Evolutionary conservation across 352 stramenopile species (phyloP).

Genomic region (Aphanomyces euteiches): DNA sequence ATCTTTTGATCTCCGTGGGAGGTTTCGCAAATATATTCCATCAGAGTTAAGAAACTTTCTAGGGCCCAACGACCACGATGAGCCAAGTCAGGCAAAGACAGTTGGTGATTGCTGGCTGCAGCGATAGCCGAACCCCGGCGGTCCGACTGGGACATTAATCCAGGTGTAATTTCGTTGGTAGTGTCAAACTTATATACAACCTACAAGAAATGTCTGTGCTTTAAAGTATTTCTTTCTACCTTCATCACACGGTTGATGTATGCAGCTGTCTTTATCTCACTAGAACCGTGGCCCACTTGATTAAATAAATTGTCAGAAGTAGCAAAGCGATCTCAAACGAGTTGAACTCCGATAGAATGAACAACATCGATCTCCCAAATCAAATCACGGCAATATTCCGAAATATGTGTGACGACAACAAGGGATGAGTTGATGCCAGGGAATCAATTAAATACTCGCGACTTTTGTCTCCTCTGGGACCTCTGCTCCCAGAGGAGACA

Average conservation of each 20-base stretch:
- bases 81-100: background rate
- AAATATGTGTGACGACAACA: no score
- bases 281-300: no score
- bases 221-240: background rate
- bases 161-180: background rate
- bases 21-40: background rate
- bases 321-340: background rate
- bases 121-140: background rate
- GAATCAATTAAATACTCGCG: no score
- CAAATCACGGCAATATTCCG: no score
- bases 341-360: background rate
- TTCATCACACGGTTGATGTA: background rate
- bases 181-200: background rate
- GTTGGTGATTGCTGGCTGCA: background rate
- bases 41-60: background rate
- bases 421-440: no score
- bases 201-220: background rate
- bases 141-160: background rate
- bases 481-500: no score
- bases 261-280: background rate
- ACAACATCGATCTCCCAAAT: background rate
- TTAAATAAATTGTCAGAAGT: no score
- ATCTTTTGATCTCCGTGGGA: background rate
- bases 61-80: background rate
- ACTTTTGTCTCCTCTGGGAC: no score